phyloP scores from a whole-genome alignment of 2,329 filamentous ascomycete genomes.

The Nigrograna mackinnonii region DNA sequence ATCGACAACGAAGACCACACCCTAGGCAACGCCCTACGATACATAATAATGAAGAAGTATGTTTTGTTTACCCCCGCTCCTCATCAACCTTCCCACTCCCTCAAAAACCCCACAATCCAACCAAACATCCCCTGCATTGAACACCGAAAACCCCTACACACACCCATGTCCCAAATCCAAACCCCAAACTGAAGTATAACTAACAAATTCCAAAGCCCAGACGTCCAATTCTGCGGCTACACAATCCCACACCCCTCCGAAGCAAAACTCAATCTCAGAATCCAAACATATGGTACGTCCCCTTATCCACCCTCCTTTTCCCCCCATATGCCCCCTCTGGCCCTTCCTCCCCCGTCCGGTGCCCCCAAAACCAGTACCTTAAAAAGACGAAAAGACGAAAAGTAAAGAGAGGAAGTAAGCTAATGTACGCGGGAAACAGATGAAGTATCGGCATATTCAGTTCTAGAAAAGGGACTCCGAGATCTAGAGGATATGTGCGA shows the following conservation, averaged over 20 bases:
- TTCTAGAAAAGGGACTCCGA: slow-evolving; percentile 84
- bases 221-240: slow-evolving; percentile 98
- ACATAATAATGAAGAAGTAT: slow-evolving; percentile 99
- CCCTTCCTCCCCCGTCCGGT: too few relatives aligned
- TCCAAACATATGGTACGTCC: slow-evolving; percentile 85
- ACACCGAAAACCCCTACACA: too few relatives aligned
- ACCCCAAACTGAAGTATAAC: too few relatives aligned
- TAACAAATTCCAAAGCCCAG: slow-evolving; percentile 73
- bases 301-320: neutral
- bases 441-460: slow-evolving; percentile 78
- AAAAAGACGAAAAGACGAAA: too few relatives aligned
- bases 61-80: too few relatives aligned
- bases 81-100: too few relatives aligned
- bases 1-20: slow-evolving; percentile 95
- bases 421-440: too few relatives aligned
- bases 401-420: too few relatives aligned
- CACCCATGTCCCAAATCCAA: too few relatives aligned
- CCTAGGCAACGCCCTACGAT: slow-evolving; percentile 89
- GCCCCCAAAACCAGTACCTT: too few relatives aligned
- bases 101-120: too few relatives aligned
- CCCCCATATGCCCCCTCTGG: slow-evolving; percentile 4
- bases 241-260: slow-evolving; percentile 97
- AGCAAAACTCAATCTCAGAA: slow-evolving; percentile 93
- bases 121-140: too few relatives aligned
- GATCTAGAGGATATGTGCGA: slow-evolving; percentile 93